Conservation (phyloP, 768 basidiomycete genomes). For the Leccinum variicolor region DNA sequence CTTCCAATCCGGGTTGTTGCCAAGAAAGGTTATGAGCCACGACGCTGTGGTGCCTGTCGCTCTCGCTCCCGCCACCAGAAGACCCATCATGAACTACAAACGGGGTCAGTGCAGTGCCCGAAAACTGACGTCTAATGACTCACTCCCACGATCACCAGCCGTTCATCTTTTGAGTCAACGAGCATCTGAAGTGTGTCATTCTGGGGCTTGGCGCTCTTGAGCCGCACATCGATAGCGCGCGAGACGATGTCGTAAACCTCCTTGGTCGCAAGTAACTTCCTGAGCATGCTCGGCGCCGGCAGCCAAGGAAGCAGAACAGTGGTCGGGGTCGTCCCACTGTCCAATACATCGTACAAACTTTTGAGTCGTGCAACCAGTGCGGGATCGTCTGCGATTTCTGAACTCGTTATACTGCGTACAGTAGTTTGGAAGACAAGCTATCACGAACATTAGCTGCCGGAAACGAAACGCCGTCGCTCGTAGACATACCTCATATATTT, state of each 20-base stretch:
- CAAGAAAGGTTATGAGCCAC: constrained; percentile 73
- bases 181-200: constrained; percentile 75
- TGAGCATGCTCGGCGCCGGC: constrained; percentile 68
- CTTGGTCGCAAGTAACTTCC: constrained; percentile 70
- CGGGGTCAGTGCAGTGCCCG: constrained; percentile 19
- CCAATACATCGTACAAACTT: constrained; percentile 63
- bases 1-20: constrained; percentile 64
- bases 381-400: constrained; percentile 69
- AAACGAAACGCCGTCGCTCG: background rate
- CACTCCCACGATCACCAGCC: constrained; percentile 68
- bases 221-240: constrained; percentile 52
- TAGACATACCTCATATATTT: constrained; percentile 57
- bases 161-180: constrained; percentile 67
- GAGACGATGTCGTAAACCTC: constrained; percentile 70
- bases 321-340: constrained; percentile 67
- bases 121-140: constrained; percentile 18
- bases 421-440: constrained; percentile 74
- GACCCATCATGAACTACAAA: constrained; percentile 74
- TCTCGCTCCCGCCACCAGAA: constrained; percentile 76
- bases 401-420: constrained; percentile 61
- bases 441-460: background rate
- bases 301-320: constrained; percentile 76
- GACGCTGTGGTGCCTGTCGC: constrained; percentile 79
- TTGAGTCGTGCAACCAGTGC: constrained; percentile 59
- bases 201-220: constrained; percentile 51